Evolutionary conservation across 768 basidiomycete species (phyloP).

Genomic region (Favolaschia claudopus): DNA sequence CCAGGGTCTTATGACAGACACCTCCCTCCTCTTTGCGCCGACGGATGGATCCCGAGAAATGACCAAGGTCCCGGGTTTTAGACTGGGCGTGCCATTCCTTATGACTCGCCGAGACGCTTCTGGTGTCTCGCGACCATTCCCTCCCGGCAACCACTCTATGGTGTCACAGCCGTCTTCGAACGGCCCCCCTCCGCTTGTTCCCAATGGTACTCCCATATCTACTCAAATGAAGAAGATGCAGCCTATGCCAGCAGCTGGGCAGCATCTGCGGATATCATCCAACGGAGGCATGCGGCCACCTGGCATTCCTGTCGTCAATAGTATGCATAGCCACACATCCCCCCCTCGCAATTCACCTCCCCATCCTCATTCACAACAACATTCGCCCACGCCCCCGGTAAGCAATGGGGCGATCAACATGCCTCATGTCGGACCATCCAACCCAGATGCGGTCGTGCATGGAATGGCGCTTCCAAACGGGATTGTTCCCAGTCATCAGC

Average conservation of each 20-base stretch:
- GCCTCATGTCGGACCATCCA: slow-evolving; percentile 53
- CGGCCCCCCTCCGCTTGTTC: slow-evolving; percentile 15
- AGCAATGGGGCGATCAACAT: slow-evolving; percentile 51
- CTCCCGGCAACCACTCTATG: slow-evolving; percentile 14
- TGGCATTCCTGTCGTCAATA: slow-evolving; percentile 42
- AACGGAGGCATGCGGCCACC: slow-evolving; percentile 64
- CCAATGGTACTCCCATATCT: slow-evolving; percentile 61
- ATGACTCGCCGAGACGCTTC: slow-evolving; percentile 21
- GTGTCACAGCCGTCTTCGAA: slow-evolving; percentile 8
- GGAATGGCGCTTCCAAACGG: slow-evolving; percentile 42
- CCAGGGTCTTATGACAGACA: slow-evolving; percentile 19
- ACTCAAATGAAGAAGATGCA: slow-evolving; percentile 71
- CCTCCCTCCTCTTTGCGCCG: slow-evolving; percentile 24
- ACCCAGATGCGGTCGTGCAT: slow-evolving; percentile 39
- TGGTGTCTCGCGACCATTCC: slow-evolving; percentile 8
- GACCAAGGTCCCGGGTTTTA: slow-evolving; percentile 53
- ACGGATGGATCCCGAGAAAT: slow-evolving; percentile 60
- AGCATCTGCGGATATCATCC: slow-evolving; percentile 70
- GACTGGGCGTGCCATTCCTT: slow-evolving; percentile 19
- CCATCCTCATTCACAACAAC: slow-evolving; percentile 43
- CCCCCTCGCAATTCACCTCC: slow-evolving; percentile 48
- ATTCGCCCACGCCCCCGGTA: slow-evolving; percentile 45
- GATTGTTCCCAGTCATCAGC: slow-evolving; percentile 40
- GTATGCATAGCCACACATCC: slow-evolving; percentile 36
- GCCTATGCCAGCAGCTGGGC: slow-evolving; percentile 53